Percentiles rank a stretch among this genome's conserved stretches.
Conservation (phyloP, 306 rosid species). For the Echinosophora koreensis region DNA sequence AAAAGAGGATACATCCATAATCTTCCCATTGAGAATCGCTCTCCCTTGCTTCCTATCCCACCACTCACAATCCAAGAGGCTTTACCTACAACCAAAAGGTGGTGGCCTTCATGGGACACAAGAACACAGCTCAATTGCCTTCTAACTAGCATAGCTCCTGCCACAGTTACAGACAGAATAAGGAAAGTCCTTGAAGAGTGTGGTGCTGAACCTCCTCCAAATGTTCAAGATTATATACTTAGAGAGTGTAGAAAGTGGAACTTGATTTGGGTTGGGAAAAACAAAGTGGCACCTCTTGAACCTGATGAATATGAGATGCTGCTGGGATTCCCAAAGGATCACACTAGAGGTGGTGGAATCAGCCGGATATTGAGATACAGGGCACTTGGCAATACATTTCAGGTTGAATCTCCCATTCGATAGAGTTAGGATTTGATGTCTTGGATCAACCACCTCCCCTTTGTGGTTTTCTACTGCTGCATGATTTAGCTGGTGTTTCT, state of each 20-base stretch:
- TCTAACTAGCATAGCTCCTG: constrained; percentile 61
- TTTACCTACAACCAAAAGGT: constrained; percentile 66
- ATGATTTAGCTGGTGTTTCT: too few species aligned
- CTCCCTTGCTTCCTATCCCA: constrained; percentile 69
- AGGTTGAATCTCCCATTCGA: constrained; percentile 48
- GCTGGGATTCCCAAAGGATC: constrained; percentile 79
- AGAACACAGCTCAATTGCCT: constrained; percentile 72
- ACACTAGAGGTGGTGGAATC: constrained; percentile 85
- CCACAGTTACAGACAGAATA: constrained; percentile 60
- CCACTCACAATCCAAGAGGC: constrained; percentile 70
- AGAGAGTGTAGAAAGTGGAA: constrained; percentile 73
- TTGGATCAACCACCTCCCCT: too few species aligned
- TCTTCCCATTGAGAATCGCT: constrained; percentile 67
- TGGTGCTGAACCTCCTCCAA: constrained; percentile 57
- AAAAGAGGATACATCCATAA: constrained; percentile 83
- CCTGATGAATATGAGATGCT: constrained; percentile 80
- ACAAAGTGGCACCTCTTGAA: constrained; percentile 80
- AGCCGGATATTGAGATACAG: constrained; percentile 70
- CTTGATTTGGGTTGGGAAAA: constrained; percentile 85
- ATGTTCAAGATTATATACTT: constrained; percentile 56
- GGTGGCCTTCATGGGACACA: constrained; percentile 88
- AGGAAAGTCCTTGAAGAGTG: constrained; percentile 57
- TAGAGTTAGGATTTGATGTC: too few species aligned
- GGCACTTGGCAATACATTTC: constrained; percentile 82
- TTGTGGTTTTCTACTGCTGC: too few species aligned